Conservation (phyloP, 495 filamentous ascomycete species). For the Neurospora sp. region DNA sequence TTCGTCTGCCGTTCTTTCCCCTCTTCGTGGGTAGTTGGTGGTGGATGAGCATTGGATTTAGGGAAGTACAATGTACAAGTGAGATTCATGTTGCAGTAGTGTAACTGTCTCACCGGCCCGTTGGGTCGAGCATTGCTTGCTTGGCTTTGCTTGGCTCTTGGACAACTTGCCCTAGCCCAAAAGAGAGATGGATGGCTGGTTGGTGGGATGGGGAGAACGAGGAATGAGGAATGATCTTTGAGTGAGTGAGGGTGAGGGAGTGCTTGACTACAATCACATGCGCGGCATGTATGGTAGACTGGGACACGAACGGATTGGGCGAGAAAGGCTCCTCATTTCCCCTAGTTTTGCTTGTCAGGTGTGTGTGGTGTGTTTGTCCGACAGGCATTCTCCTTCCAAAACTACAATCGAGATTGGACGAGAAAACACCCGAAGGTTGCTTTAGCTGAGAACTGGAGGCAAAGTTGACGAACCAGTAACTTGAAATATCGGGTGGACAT, state of each 20-base stretch:
- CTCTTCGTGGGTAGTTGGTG: background rate
- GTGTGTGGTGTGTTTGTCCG: background rate
- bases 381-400: background rate
- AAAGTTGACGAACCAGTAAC: background rate
- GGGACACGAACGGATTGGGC: background rate
- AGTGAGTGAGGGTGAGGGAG: background rate
- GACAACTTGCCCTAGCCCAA: background rate
- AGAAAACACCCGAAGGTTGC: background rate
- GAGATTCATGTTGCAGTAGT: background rate
- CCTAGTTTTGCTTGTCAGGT: background rate
- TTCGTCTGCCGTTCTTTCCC: background rate
- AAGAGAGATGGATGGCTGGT: background rate
- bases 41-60: background rate
- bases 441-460: background rate
- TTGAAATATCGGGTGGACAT: background rate
- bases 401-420: background rate
- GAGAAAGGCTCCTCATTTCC: background rate
- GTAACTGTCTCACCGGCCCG: background rate
- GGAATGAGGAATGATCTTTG: background rate
- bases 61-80: background rate
- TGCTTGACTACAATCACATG: background rate
- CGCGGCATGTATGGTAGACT: background rate
- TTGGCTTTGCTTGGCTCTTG: background rate
- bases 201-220: background rate
- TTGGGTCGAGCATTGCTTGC: background rate